Evolutionary conservation across 768 basidiomycete species (phyloP).

Genomic region (Filobasidium floriforme): DNA sequence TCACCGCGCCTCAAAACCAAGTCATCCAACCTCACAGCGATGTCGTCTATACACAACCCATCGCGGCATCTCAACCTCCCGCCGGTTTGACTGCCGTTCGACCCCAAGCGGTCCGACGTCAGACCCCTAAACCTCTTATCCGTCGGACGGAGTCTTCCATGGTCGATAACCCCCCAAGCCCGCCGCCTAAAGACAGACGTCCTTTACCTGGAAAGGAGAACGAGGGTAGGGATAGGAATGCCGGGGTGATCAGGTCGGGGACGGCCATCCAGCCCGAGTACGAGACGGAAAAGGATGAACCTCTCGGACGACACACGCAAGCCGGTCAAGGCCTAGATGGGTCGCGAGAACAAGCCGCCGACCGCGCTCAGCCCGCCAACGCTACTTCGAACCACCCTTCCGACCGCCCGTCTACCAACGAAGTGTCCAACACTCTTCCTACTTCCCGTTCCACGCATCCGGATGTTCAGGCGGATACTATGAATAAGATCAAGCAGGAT

Average conservation of each 20-base stretch:
- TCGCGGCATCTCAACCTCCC: background rate
- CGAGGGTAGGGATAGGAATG: background rate
- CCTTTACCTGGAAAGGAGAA: background rate
- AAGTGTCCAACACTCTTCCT: constrained; percentile 32
- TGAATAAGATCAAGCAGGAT: constrained; percentile 3
- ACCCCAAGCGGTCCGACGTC: background rate
- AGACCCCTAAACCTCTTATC: constrained; percentile 1
- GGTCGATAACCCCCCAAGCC: background rate
- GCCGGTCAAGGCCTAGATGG: no score
- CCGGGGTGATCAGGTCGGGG: background rate
- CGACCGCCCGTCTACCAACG: background rate
- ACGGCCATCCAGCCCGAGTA: background rate
- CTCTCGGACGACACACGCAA: background rate
- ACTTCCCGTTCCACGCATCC: constrained; percentile 41
- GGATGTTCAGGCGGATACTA: constrained; percentile 37
- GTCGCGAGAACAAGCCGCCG: background rate
- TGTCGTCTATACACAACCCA: background rate
- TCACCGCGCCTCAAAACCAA: no score
- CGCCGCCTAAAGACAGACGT: background rate
- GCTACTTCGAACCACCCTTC: background rate
- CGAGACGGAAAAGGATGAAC: background rate
- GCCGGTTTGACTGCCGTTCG: background rate
- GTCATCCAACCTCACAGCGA: no score
- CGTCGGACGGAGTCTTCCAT: background rate
- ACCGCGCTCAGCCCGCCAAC: background rate